phyloP scores from a whole-genome alignment of 345 rosid genomes.

The thale cress (Arabidopsis thaliana) region DNA sequence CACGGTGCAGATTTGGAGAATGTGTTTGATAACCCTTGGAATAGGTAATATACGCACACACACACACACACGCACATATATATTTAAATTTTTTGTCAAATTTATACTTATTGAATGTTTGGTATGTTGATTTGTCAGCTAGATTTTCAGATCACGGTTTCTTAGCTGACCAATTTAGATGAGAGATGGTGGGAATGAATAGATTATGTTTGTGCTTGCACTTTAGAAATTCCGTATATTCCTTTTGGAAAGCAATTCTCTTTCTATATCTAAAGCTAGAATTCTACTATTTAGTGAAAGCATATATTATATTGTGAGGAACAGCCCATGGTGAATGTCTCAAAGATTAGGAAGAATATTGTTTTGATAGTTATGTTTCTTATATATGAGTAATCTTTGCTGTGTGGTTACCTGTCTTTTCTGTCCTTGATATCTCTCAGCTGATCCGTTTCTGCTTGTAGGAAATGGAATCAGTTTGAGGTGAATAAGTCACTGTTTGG shows the following conservation, averaged over 20 bases:
- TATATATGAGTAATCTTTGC: slow-evolving; percentile 26
- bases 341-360: slow-evolving; percentile 3
- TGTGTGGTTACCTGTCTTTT: slow-evolving; percentile 23
- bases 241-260: slow-evolving; percentile 26
- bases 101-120: slow-evolving; percentile 16
- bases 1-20: slow-evolving; percentile 70
- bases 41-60: slow-evolving; percentile 54
- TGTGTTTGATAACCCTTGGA: slow-evolving; percentile 65
- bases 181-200: slow-evolving; percentile 19
- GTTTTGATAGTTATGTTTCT: neutral
- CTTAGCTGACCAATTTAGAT: slow-evolving; percentile 20
- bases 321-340: slow-evolving; percentile 20
- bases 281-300: slow-evolving; percentile 2
- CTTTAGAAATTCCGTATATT: slow-evolving; percentile 13
- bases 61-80: neutral
- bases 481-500: slow-evolving; percentile 79
- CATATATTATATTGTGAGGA: slow-evolving; percentile 13
- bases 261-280: slow-evolving; percentile 27
- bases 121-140: slow-evolving; percentile 4
- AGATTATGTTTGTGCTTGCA: slow-evolving; percentile 12
- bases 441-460: slow-evolving; percentile 37
- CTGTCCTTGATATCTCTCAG: slow-evolving; percentile 27
- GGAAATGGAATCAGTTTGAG: slow-evolving; percentile 93
- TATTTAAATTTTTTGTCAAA: slow-evolving; percentile 32
- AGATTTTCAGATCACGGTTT: slow-evolving; percentile 11